Evolutionary conservation across 305 asterid species (phyloP).

Genomic region (Solanum hybrid): DNA sequence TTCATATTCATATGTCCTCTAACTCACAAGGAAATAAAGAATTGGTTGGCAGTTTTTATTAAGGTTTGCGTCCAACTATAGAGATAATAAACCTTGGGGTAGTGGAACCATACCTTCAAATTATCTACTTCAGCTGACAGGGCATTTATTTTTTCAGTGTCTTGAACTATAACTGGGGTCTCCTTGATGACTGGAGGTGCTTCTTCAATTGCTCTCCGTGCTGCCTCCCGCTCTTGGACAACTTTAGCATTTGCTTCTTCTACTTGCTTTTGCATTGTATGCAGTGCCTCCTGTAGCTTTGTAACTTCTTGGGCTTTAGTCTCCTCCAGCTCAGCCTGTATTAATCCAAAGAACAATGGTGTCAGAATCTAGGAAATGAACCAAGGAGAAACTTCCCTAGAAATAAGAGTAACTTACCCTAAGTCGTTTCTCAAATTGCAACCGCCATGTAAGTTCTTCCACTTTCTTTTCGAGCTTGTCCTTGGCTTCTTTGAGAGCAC

Average conservation of each 20-base stretch:
- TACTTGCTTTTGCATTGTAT: conserved; percentile 61
- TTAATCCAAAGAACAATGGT: conserved; percentile 3
- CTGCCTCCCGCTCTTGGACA: conserved; percentile 77
- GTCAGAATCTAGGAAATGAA: conserved; percentile 1
- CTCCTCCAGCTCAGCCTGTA: conserved; percentile 89
- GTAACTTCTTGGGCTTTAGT: conserved; percentile 80
- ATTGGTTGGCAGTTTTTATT: neutral
- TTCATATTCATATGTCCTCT: neutral
- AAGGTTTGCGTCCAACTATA: neutral
- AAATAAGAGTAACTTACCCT: conserved; percentile 43
- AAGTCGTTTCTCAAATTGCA: conserved; percentile 89
- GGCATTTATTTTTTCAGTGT: conserved; percentile 73
- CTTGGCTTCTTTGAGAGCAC: conserved; percentile 98
- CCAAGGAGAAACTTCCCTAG: neutral
- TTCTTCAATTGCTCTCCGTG: conserved; percentile 89
- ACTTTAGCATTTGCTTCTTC: conserved; percentile 89
- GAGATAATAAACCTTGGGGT: neutral
- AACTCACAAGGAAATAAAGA: neutral
- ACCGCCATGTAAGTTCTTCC: conserved; percentile 98
- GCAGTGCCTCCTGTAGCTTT: conserved; percentile 76
- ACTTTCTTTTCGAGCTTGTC: conserved; percentile 99
- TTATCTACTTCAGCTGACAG: conserved; percentile 71
- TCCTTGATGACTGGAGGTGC: conserved; percentile 97
- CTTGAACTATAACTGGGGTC: conserved; percentile 89
- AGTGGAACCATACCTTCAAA: conserved; percentile 52